Evolutionary conservation across 2,329 filamentous ascomycete species (phyloP), one percentile per base, ranked within the genome.

Genomic region (Phaeosphaeriaceae sp.): DNA sequence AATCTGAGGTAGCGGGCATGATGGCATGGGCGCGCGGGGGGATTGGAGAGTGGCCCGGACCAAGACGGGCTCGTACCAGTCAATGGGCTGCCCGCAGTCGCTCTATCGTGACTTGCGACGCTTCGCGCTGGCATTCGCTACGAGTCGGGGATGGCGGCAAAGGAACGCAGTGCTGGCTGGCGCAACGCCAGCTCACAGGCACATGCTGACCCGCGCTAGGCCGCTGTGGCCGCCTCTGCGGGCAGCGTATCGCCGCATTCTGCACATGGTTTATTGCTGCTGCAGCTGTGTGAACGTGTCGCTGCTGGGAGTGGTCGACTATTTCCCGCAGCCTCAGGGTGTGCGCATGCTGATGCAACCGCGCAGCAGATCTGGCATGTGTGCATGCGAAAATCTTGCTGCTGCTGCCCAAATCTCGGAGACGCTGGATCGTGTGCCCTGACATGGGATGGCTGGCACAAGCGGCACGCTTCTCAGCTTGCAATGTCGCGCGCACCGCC

Each of bases 161-260:
- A 50, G 62, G 60, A 60, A 59, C 56, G 57, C 56, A 56, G 64
- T 56, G 41, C 22, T 53, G 58, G 61, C 57, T 60, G 66, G 68
- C 72, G 72, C 74, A 71, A 70, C 72, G 66, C 65, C 63, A 61
- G 68, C 68, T 73, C 58, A 75, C 67, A 69, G 67, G 67, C 49
- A 61, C 59, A 60, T 61, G 58, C 58, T 57, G 57, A 58, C 60
- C 51, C 55, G 51, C 46, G 41, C 56, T 63, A 63, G 53, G 13
- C 54, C 42, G 58, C 54, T 57, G 58, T 62, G 66, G 66, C 70
- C 70, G 68, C 58, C 44, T 67, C 73, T 71, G 72, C 72, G 67
- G 68, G 57, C 74, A 67, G 73, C 74, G 71, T 73, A 64, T 71
- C 73, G 73, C 72, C 59, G 65, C 58, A 52, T 24, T 5, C 20